These are phyloP conservation scores for Emmonsia crescens DNA, from an alignment of 2,329 filamentous ascomycete species.

Conservation along the genomic window DNA sequence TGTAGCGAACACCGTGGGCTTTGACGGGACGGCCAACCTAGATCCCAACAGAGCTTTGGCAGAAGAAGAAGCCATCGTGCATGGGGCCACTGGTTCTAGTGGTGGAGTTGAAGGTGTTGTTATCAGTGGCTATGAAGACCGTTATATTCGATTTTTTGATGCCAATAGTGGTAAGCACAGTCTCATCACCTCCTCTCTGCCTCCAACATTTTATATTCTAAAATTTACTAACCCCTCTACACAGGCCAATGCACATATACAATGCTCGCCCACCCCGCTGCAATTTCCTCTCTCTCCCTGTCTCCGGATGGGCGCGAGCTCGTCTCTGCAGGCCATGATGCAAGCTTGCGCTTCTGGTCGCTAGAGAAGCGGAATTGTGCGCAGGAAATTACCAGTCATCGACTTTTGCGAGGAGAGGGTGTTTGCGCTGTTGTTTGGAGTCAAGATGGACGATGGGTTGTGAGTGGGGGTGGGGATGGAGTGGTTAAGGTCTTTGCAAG, in stretches of 20 bases:
- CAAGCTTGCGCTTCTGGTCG: conserved; percentile 91
- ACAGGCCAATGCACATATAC: conserved; percentile 97
- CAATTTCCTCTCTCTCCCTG: conserved; percentile 82
- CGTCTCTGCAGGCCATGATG: conserved; percentile 91
- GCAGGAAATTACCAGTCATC: conserved; percentile 87
- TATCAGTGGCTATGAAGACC: conserved; percentile 93
- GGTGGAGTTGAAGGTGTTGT: conserved; percentile 84
- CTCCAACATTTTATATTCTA: neutral
- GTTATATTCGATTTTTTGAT: conserved; percentile 94
- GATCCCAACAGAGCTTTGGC: conserved; percentile 53
- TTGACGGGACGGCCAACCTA: conserved; percentile 53
- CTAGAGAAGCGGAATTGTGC: conserved; percentile 91
- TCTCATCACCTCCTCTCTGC: neutral
- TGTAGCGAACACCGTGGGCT: conserved; percentile 71
- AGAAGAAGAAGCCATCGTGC: conserved; percentile 61
- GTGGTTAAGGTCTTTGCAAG: conserved; percentile 77
- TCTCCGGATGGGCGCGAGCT: conserved; percentile 90
- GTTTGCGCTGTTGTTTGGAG: conserved; percentile 94
- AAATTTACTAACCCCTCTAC: conserved; percentile 1
- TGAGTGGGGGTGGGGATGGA: conserved; percentile 88
- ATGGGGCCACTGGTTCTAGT: conserved; percentile 72
- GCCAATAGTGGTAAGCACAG: conserved; percentile 82
- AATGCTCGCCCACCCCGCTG: conserved; percentile 91
- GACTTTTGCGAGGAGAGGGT: conserved; percentile 90
- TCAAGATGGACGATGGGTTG: conserved; percentile 85